Evolutionary conservation across 352 stramenopile species (phyloP), one percentile per base, ranked within the genome.

Genomic region (Phytopythium aichiense): DNA sequence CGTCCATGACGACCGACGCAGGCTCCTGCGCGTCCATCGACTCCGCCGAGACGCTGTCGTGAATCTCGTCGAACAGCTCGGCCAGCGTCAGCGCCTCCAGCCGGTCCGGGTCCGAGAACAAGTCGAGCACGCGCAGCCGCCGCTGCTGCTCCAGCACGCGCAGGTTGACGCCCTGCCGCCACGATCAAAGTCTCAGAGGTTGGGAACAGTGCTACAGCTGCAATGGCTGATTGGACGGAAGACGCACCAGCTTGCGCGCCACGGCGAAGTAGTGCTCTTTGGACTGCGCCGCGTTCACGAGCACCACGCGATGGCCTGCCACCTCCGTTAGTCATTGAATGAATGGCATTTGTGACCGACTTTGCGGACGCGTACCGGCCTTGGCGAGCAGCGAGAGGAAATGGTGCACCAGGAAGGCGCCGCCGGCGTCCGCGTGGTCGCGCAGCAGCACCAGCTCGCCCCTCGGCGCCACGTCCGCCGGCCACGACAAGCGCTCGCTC

Each of bases 331-430:
- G 33, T n/a, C n/a, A n/a, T n/a, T n/a, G n/a, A n/a, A n/a, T n/a
- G n/a, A n/a, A n/a, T n/a, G n/a, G n/a, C n/a, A n/a, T n/a, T n/a
- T n/a, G n/a, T n/a, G n/a, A n/a, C n/a, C 33, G 7, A 30, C 28
- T 4, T 9, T 2, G 33, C 33, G 33, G 16, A 20, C n/a, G 60
- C 62, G 23, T 58, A 84, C 78, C 76, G 50, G 79, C 79, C 70
- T 91, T 88, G 38, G 89, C 69, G 58, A 89, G 88, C 9, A 91
- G 73, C 61, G 81, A 71, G 28, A 81, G 40, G 30, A 93, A 88
- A 64, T 93, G 80, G 56, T 93, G 84, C 45, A 93, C 65, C 45
- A 93, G 62, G 58, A 90, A 91, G 28, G 65, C 64, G 22, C 81
- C 79, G 38, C 59, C 64, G 15, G 79, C 70, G 48, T 91, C 79